Conservation (phyloP, 805 yeast genomes). For the Dipodascus albidus region DNA sequence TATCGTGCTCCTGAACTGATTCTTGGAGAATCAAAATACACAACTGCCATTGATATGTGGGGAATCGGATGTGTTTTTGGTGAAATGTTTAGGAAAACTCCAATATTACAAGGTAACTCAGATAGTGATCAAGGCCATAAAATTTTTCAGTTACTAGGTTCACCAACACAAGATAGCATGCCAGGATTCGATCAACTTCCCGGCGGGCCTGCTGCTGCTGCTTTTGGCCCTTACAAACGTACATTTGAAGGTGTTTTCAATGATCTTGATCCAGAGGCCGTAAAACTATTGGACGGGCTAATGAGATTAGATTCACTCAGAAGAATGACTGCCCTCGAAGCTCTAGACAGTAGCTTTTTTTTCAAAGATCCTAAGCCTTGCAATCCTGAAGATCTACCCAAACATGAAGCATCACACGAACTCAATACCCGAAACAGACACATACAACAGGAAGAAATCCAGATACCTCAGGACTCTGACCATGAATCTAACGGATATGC, state of each 20-base stretch:
- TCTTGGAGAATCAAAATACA: constrained; percentile 73
- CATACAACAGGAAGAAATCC: not conserved
- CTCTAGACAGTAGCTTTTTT: constrained; percentile 63
- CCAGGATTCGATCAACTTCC: constrained; percentile 52
- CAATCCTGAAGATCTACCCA: constrained; percentile 42
- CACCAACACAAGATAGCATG: constrained; percentile 54
- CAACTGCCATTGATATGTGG: constrained; percentile 97
- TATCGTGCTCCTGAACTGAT: constrained; percentile 92
- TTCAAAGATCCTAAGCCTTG: constrained; percentile 54
- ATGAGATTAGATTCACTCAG: constrained; percentile 58
- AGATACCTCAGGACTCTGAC: no score
- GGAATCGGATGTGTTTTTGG: constrained; percentile 95
- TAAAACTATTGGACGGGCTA: constrained; percentile 42
- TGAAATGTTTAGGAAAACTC: constrained; percentile 71
- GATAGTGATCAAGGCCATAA: constrained; percentile 81
- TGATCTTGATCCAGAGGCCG: constrained; percentile 18
- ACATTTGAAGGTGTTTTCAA: constrained; percentile 32
- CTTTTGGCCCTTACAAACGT: constrained; percentile 18
- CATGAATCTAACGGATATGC: not conserved
- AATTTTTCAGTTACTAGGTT: constrained; percentile 73
- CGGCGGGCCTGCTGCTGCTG: constrained; percentile 18
- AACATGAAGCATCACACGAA: constrained; percentile 82
- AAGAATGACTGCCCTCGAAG: constrained; percentile 71
- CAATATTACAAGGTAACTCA: constrained; percentile 74
- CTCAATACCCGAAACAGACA: constrained; percentile 36